phyloP scores from a whole-genome alignment of 768 basidiomycete species.

The Amanita muscaria region DNA sequence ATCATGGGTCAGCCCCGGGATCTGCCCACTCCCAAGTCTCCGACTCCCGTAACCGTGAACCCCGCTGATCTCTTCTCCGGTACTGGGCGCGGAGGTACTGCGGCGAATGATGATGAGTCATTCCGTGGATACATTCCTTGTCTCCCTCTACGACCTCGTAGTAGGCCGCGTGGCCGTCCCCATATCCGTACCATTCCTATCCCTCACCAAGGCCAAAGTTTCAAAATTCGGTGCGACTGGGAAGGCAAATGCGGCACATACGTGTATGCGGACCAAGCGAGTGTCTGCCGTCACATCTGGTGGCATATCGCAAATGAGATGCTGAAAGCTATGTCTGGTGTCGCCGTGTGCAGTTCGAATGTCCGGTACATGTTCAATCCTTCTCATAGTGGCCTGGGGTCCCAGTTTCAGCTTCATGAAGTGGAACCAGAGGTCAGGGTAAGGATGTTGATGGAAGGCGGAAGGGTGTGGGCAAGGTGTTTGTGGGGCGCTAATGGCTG shows the following conservation, averaged over 20 bases:
- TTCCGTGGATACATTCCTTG: too few relatives aligned
- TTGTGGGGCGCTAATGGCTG: neutral
- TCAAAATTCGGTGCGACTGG: conserved; percentile 3
- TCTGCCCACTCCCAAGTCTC: too few relatives aligned
- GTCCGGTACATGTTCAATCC: neutral
- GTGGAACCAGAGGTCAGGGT: neutral
- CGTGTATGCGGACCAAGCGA: neutral
- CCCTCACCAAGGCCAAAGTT: too few relatives aligned
- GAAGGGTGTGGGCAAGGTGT: conserved; percentile 2
- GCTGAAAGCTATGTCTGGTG: neutral
- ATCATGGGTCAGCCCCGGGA: too few relatives aligned
- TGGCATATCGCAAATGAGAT: neutral
- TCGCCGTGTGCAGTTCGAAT: neutral
- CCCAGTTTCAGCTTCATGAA: neutral
- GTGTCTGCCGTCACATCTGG: neutral
- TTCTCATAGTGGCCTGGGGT: neutral
- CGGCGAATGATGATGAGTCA: too few relatives aligned
- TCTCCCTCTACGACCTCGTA: too few relatives aligned
- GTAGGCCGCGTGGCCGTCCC: too few relatives aligned
- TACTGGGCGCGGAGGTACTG: too few relatives aligned
- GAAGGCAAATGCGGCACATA: neutral
- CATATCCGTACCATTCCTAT: too few relatives aligned
- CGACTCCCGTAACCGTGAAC: too few relatives aligned
- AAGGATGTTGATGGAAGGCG: conserved; percentile 1
- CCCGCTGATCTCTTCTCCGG: too few relatives aligned